Evolutionary conservation across 495 filamentous ascomycete species (phyloP), one percentile per base, ranked within the genome.

Genomic region (Lindgomyces ingoldianus): DNA sequence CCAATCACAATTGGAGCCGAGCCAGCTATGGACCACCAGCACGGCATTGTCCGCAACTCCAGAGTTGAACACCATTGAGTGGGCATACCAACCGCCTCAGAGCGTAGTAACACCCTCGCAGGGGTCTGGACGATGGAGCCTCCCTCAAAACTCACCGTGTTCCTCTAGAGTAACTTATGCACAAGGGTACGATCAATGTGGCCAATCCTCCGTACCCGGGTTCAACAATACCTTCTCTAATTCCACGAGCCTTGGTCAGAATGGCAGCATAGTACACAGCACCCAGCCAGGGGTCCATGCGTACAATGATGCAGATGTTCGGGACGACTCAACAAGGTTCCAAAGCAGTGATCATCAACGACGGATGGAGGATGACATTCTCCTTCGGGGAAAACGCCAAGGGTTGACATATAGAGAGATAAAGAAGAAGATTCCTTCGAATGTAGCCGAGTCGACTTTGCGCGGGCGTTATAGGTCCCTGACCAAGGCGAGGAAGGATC

Each of bases 371-470:
- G 86, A 96, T 70, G 73, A 79, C 0, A 85, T 89, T 57, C 77
- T 97, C 0, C 76, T 96, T 16, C 68, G 80, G 14, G 81, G 77
- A 50, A 90, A 89, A 73, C 69, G 75, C 9, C 75, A 76, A n/a
- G 90, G 90, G 0, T 76, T 89, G 68, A 87, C 90, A 4, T 97
- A 96, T 78, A 88, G 85, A 62, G 83, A 91, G 26, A 96, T 97
- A 70, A 87, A 86, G 49, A 72, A 72, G 4, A 66, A 79, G 4
- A 88, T 90, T 0, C 77, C 81, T 0, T 89, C 91, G 62, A 80
- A 76, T 9, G 90, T 93, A 70, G 90, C 91, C 10, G 93, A 96
- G 73, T 94, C 91, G 11, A 96, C 93, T 1, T 79, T 97, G 12
- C 84, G 93, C 16, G 93, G 93, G 0, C 80, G 92, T 10, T 90